Evolutionary conservation across 495 filamentous ascomycete genomes (phyloP).

Genomic region (Cercophora samala): DNA sequence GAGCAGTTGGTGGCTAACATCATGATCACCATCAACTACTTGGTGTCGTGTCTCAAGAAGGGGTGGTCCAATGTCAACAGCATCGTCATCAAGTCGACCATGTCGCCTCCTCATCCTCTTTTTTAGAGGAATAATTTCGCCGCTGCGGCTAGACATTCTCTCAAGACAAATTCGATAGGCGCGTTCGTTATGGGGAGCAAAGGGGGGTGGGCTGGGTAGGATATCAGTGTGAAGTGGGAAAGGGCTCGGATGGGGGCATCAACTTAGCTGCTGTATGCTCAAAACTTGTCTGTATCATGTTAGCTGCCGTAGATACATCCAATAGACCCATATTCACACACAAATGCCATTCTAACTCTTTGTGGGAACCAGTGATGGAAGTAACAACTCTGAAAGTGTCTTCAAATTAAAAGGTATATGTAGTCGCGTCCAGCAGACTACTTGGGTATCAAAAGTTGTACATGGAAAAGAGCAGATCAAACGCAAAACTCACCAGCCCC

Average conservation of each 20-base stretch:
- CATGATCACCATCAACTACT: slow-evolving; percentile 96
- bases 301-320: too few species aligned
- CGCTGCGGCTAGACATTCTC: background rate
- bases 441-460: background rate
- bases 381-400: background rate
- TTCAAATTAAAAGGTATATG: background rate
- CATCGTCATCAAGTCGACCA: slow-evolving; percentile 98
- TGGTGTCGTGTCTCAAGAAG: slow-evolving; percentile 98
- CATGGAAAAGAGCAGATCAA: background rate
- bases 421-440: background rate
- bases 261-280: too few species aligned
- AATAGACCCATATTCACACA: background rate
- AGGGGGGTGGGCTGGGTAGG: background rate
- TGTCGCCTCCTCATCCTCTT: slow-evolving; percentile 69
- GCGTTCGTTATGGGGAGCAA: too few species aligned
- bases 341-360: background rate
- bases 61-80: slow-evolving; percentile 99
- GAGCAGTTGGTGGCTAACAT: slow-evolving; percentile 96
- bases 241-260: too few species aligned
- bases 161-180: too few species aligned
- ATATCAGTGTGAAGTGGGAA: too few species aligned
- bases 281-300: too few species aligned
- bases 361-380: background rate
- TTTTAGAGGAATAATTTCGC: background rate
- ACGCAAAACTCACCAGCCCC: background rate